A percentile compares a stretch with the other conserved stretches of the same genome.
phyloP scores from a whole-genome alignment of 2,329 filamentous ascomycete species.

The Lachnellula arida region DNA sequence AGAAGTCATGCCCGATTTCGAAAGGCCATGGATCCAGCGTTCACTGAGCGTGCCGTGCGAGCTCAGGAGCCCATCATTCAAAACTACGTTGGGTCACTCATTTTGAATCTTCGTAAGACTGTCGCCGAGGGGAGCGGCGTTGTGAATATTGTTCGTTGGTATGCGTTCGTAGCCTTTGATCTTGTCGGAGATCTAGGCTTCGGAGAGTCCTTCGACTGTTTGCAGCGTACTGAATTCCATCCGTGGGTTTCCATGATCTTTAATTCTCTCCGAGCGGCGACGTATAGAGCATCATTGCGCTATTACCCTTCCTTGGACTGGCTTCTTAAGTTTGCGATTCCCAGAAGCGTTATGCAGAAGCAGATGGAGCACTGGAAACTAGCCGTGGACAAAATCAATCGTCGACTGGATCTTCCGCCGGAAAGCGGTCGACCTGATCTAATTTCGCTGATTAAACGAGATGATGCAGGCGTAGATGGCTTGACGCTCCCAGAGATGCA shows the following conservation, averaged over 20 bases:
- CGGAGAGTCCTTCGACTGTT: conserved; percentile 36
- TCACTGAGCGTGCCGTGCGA: conserved; percentile 29
- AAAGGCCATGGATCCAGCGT: conserved; percentile 25
- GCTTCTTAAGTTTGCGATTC: conserved; percentile 4
- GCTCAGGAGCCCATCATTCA: conserved; percentile 27
- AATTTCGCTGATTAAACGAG: not conserved
- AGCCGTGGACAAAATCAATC: conserved; percentile 4
- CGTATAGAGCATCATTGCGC: conserved; percentile 1
- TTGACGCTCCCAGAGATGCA: conserved; percentile 28
- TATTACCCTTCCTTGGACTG: conserved; percentile 7
- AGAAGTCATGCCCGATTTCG: conserved; percentile 25
- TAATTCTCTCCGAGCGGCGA: conserved; percentile 3
- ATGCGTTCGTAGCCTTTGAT: conserved; percentile 35
- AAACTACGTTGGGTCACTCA: conserved; percentile 3
- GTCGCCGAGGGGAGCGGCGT: conserved; percentile 2
- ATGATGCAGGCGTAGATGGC: not conserved
- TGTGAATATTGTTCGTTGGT: conserved; percentile 32
- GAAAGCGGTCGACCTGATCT: conserved; percentile 3
- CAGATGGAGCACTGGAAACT: conserved; percentile 3
- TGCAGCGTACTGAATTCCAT: conserved; percentile 18
- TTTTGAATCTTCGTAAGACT: conserved; percentile 2
- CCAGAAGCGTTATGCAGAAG: conserved; percentile 2
- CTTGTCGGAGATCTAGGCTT: conserved; percentile 41
- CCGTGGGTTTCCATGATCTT: conserved; percentile 7
- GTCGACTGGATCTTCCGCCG: not conserved